Evolutionary conservation across 352 stramenopile genomes (phyloP).

Genomic region (Pythium phragmiticola): DNA sequence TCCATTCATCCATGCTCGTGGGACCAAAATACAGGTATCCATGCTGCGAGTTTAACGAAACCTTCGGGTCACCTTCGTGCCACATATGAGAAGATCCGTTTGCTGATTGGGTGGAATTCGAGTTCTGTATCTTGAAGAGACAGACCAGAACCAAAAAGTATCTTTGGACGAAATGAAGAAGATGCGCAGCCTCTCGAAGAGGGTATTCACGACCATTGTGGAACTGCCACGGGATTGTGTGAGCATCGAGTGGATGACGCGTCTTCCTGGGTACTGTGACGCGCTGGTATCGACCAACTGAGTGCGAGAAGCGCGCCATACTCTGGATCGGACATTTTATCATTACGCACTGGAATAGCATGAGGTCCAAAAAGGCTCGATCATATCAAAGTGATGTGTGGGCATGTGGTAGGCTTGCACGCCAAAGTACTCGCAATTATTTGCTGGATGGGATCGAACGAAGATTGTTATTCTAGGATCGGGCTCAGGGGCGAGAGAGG

Average conservation of each 20-base stretch:
- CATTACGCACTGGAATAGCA: background rate
- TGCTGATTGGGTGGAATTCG: slow-evolving; percentile 24
- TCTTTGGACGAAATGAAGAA: background rate
- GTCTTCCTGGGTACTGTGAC: slow-evolving; percentile 3
- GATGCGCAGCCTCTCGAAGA: background rate
- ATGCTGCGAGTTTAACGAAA: slow-evolving; percentile 1
- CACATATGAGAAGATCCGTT: background rate
- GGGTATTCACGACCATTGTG: background rate
- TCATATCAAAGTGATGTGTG: too few relatives aligned
- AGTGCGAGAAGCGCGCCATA: slow-evolving; percentile 10
- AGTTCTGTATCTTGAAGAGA: slow-evolving; percentile 7
- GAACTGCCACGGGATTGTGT: slow-evolving; percentile 6
- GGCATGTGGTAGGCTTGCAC: too few relatives aligned
- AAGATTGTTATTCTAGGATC: background rate
- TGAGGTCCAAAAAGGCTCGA: background rate
- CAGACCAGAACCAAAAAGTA: slow-evolving; percentile 1
- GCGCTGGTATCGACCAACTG: slow-evolving; percentile 14
- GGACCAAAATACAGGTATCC: slow-evolving; percentile 5
- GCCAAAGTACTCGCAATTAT: too few relatives aligned
- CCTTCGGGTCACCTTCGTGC: slow-evolving; percentile 11
- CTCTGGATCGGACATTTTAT: background rate
- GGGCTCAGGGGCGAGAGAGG: background rate
- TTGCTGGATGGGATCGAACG: too few relatives aligned
- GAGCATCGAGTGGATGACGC: background rate
- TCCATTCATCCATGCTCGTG: slow-evolving; percentile 1